Percentiles rank a stretch among this genome's conserved stretches.
phyloP scores from a whole-genome alignment of 257 asterid species.

The Plectranthus barbatus region DNA sequence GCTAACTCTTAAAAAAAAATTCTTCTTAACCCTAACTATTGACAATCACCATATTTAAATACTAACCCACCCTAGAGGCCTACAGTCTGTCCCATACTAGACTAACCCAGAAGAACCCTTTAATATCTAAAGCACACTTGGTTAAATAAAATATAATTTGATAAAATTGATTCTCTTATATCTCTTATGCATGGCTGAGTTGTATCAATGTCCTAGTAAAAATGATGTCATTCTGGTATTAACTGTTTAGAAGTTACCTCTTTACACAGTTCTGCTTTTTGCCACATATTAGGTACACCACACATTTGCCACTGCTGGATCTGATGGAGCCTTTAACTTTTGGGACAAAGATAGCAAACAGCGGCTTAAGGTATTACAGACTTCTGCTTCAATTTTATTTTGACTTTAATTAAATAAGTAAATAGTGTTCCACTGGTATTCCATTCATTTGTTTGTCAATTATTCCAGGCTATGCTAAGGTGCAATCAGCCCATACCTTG shows the following conservation, averaged over 20 bases:
- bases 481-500: slow-evolving; percentile 84
- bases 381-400: slow-evolving; percentile 8
- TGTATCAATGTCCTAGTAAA: background rate
- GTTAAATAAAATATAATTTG: too few species aligned
- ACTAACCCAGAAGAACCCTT: too few species aligned
- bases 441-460: background rate
- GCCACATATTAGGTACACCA: slow-evolving; percentile 54
- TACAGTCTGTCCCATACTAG: too few species aligned
- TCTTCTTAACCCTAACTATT: too few species aligned
- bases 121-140: too few species aligned
- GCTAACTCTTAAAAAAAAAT: too few species aligned
- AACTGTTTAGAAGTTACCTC: background rate
- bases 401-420: background rate
- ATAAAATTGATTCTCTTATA: too few species aligned
- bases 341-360: slow-evolving; percentile 99
- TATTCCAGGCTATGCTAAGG: slow-evolving; percentile 68
- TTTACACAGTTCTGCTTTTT: slow-evolving; percentile 3
- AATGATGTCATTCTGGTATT: background rate
- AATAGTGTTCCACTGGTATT: background rate
- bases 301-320: slow-evolving; percentile 92
- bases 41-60: too few species aligned
- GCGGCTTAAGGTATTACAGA: slow-evolving; percentile 67
- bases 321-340: slow-evolving; percentile 90
- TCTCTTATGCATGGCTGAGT: background rate
- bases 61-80: too few species aligned